Evolutionary conservation across 2,329 filamentous ascomycete genomes (phyloP).

Genomic region (Hypoxylon sp.): DNA sequence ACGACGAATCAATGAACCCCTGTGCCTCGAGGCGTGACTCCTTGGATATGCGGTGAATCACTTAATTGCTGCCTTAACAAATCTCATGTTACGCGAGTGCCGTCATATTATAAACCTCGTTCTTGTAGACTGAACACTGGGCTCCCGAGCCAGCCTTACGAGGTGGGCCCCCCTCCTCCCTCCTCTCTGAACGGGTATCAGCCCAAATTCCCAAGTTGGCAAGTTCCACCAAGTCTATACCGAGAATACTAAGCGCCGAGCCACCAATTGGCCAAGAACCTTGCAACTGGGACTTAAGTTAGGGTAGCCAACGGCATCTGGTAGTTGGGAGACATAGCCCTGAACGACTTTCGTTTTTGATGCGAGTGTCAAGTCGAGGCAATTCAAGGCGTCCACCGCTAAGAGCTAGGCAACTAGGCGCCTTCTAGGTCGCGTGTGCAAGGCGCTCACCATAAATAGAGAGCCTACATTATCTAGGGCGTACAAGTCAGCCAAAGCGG

Average conservation of each 20-base stretch:
- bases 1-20: slow-evolving; percentile 1
- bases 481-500: slow-evolving; percentile 30
- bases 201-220: not conserved
- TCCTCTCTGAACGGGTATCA: not conserved
- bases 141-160: slow-evolving; percentile 13
- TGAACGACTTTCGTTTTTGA: not conserved
- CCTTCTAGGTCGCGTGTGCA: slow-evolving; percentile 21
- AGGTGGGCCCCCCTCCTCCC: not conserved
- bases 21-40: slow-evolving; percentile 5
- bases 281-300: not conserved
- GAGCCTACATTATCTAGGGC: slow-evolving; percentile 31
- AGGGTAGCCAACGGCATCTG: slow-evolving; percentile 11
- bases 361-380: not conserved
- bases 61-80: slow-evolving; percentile 14
- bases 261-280: slow-evolving; percentile 6
- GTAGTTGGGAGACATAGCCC: slow-evolving; percentile 14
- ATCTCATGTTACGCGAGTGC: slow-evolving; percentile 1
- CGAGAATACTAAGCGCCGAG: slow-evolving; percentile 20
- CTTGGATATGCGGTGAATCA: slow-evolving; percentile 6
- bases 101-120: slow-evolving; percentile 11
- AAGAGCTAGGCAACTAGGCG: slow-evolving; percentile 27
- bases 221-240: slow-evolving; percentile 32
- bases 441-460: slow-evolving; percentile 3
- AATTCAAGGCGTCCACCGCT: slow-evolving; percentile 22
- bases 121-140: slow-evolving; percentile 7